These are phyloP conservation scores for Dryadomyces quercivorus DNA, from an alignment of 2,329 filamentous ascomycete genomes.

Conservation along the genomic window DNA sequence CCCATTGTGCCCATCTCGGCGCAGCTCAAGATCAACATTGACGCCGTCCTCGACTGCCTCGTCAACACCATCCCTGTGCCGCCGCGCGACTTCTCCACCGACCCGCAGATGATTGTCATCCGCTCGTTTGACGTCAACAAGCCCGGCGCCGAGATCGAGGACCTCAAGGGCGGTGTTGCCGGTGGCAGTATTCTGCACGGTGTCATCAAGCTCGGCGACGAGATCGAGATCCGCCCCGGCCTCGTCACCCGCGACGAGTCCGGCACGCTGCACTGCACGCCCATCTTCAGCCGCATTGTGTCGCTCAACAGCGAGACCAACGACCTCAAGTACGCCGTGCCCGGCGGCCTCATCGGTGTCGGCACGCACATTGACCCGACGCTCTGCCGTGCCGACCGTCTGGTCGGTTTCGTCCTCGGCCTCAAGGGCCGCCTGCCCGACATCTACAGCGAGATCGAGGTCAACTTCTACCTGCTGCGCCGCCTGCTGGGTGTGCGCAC, in stretches of 20 bases:
- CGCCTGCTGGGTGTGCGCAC: slow-evolving; percentile 93
- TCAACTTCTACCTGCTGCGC: slow-evolving; percentile 97
- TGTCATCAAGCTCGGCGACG: slow-evolving; percentile 91
- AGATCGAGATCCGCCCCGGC: slow-evolving; percentile 98
- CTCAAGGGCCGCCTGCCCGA: slow-evolving; percentile 86
- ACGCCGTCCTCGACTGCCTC: slow-evolving; percentile 92
- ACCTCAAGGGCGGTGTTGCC: slow-evolving; percentile 96
- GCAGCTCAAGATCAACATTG: slow-evolving; percentile 99
- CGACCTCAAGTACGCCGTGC: slow-evolving; percentile 95
- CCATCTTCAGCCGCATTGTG: slow-evolving; percentile 91
- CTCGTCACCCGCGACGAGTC: slow-evolving; percentile 92
- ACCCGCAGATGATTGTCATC: slow-evolving; percentile 98
- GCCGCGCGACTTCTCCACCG: slow-evolving; percentile 75
- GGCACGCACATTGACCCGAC: slow-evolving; percentile 96
- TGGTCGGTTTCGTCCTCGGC: slow-evolving; percentile 94
- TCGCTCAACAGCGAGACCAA: slow-evolving; percentile 96
- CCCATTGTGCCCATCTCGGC: slow-evolving; percentile 95
- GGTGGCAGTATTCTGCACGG: slow-evolving; percentile 94
- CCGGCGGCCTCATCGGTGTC: slow-evolving; percentile 94
- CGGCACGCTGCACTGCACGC: slow-evolving; percentile 89
- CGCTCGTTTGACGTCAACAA: slow-evolving; percentile 99
- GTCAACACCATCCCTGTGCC: slow-evolving; percentile 93
- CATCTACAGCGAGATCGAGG: slow-evolving; percentile 97
- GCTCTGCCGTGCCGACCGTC: slow-evolving; percentile 94
- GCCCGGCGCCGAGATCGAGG: slow-evolving; percentile 95